Percentiles rank a stretch among this genome's conserved stretches.
These are phyloP conservation scores for Microbotryum silenes-acaulis DNA, from an alignment of 1,284 basidiomycete species.

Conservation along the genomic window DNA sequence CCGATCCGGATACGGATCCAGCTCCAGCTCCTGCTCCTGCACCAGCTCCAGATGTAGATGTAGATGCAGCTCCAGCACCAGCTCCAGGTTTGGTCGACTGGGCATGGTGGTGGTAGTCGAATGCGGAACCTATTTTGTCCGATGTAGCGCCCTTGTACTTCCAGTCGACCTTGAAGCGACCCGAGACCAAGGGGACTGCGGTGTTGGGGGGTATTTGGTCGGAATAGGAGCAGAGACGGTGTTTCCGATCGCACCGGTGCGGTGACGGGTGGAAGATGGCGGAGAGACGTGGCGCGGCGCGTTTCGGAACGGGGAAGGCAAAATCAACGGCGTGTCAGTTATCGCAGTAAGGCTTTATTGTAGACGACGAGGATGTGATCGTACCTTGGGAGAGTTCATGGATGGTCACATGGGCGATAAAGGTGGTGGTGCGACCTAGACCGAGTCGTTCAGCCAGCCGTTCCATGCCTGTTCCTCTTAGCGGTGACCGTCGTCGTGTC, in stretches of 20 bases:
- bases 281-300: neutral
- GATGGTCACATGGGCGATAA: slow-evolving; percentile 20
- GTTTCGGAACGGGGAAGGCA: neutral
- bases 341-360: neutral
- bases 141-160: slow-evolving; percentile 26
- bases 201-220: neutral
- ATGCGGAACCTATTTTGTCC: too few species aligned
- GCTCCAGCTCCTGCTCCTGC: too few species aligned
- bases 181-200: slow-evolving; percentile 25
- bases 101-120: too few species aligned
- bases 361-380: neutral
- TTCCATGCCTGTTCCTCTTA: too few species aligned
- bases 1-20: too few species aligned
- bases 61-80: too few species aligned
- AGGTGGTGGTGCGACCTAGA: slow-evolving; percentile 18
- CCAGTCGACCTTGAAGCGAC: slow-evolving; percentile 29
- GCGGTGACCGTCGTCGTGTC: too few species aligned
- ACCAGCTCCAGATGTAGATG: too few species aligned
- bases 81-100: too few species aligned
- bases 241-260: too few species aligned
- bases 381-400: slow-evolving; percentile 26
- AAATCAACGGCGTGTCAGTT: neutral
- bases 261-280: too few species aligned
- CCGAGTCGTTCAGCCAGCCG: slow-evolving; percentile 17
- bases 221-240: neutral